phyloP scores from a whole-genome alignment of 352 stramenopile species.

The Globisporangium takayamanum region DNA sequence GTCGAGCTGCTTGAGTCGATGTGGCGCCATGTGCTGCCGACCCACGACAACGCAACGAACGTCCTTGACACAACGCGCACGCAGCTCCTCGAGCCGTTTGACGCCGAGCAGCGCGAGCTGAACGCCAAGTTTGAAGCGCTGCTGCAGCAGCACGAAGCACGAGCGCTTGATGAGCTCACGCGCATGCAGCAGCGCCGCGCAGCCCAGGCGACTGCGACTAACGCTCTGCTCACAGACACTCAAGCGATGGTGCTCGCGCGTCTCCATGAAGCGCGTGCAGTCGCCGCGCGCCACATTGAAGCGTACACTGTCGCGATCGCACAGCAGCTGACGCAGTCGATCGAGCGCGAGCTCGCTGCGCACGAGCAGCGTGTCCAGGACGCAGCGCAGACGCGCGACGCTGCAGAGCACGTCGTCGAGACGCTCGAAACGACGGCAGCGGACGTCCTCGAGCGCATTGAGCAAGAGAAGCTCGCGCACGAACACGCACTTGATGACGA shows the following conservation, averaged over 20 bases:
- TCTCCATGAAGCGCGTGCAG: constrained; percentile 10
- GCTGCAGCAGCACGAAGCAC: constrained; percentile 32
- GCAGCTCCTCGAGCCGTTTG: constrained; percentile 10
- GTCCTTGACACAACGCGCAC: constrained; percentile 6
- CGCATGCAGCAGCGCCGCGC: constrained; percentile 39
- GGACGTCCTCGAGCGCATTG: no score
- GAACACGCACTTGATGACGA: background rate
- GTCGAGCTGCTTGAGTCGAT: background rate
- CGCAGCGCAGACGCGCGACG: no score
- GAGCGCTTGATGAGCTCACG: constrained; percentile 34
- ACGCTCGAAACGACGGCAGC: no score
- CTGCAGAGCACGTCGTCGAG: no score
- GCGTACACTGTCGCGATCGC: background rate
- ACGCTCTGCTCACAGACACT: constrained; percentile 42
- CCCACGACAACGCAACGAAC: background rate
- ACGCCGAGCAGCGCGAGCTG: constrained; percentile 16
- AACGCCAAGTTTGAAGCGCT: constrained; percentile 20
- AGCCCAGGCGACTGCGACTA: constrained; percentile 19
- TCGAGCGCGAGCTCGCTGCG: background rate
- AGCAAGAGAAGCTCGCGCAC: no score
- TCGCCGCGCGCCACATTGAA: background rate
- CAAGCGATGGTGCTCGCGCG: constrained; percentile 27
- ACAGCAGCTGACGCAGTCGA: no score
- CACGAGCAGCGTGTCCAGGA: background rate
- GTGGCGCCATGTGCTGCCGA: background rate